Base-by-base conservation (phyloP, 805 yeast species). In the Middelhovenomyces tepae region DNA sequence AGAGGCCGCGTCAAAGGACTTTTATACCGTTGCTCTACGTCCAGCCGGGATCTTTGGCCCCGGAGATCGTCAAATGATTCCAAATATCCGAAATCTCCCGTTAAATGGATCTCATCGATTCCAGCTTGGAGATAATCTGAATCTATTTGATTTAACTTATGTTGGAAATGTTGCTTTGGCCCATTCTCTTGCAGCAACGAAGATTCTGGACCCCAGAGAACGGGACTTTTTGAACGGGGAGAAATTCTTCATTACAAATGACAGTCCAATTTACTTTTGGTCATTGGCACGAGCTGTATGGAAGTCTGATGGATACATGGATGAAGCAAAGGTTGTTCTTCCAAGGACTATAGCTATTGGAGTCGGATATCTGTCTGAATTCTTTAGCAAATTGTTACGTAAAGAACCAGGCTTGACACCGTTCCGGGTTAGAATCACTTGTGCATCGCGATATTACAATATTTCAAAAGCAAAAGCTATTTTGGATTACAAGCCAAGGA, bases 31-130 rank as follows among this genome's bases (percentile, higher is more conserved):
- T 22, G 91, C 95, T 2, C 59, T 91, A 31, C 73, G 99, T 42
- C 98, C 98, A 1, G 95, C 98, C 1, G 99, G 98, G 24, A 86
- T 91, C 30, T 91, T 91, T 62, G 99, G 98, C 4, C 98, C 97
- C 4, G 97, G 98, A 27, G 98, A 91, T 56, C 74, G 98, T 40
- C 99, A 91, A 56, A 63, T 91, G 50, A 91, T 91, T 28, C 98
- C 98, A 8, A 94, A 94, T 3, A 65, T 91, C 38, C 74, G 95
- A 51, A 69, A 69, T 10, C 95, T 84, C 27, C 86, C 94, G 3
- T 69, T 70, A 38, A 62, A 73, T 35, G 94, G 94, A 6, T 95
- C 89, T 57, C 79, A 91, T 15, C 81, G 81, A 56, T 84, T 84
- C 57, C 99, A 91, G 60, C 67, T 91, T 31, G 98, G 99, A 44